Evolutionary conservation across 1,139 yeast genomes (phyloP), one percentile per base, ranked within the genome.

Genomic region (Hemisphaericaspora subhashii): DNA sequence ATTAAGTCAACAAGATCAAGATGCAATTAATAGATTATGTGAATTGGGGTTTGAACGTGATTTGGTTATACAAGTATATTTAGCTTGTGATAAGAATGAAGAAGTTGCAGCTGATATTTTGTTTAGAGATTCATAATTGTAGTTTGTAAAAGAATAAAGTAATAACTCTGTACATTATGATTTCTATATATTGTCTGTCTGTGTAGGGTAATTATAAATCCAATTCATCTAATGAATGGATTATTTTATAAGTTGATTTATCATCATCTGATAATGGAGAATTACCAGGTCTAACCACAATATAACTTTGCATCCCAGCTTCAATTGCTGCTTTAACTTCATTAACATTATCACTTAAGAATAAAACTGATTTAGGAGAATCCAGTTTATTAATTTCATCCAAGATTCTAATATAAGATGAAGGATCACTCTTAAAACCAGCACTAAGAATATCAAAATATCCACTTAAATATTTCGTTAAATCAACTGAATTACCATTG

Each of bases 41-140:
- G 98, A 86, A 58, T 75, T 92, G 50, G 99, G 99, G 0, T 92
- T 92, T 57, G 96, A 87, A 50, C 79, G 96, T 52, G 77, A 83
- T 53, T 69, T 86, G 46, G 98, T 86, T 36, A 80, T 90, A 45
- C 97, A 90, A 68, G 96, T 95, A 26, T 94, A 88, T 67, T 83
- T 94, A 76, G 98, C 98, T 33, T 92, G 98, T 64, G 98, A 94
- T 58, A 92, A 90, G 70, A 89, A 92, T 65, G 98, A 92, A 67
- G 97, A 92, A 69, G 78, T 88, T 54, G 89, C 98, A 33, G 98
- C 98, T 29, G 94, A 92, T 66, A 80, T 88, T 57, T 73, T 92
- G 54, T 86, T 85, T 58, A 76, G 81, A 54, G 76, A 70, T 61
- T 62, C 64, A 65, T 68, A 58, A 47, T n/a, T n/a, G n/a, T n/a